These are phyloP conservation scores for Rhynchosporium secalis DNA, from an alignment of 2,329 filamentous ascomycete species.

Conservation along the genomic window DNA sequence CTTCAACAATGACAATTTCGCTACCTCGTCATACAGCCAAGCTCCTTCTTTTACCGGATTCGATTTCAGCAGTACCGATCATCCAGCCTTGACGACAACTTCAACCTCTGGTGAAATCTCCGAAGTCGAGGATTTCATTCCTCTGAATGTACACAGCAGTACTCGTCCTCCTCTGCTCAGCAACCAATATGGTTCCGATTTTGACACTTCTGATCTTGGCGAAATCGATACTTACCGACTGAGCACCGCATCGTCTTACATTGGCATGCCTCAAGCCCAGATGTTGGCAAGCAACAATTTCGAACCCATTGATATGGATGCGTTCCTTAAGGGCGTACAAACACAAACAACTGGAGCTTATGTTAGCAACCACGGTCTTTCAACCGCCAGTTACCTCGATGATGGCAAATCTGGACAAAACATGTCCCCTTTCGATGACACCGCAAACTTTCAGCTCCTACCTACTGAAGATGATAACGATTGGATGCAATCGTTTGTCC, in stretches of 20 bases:
- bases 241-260: constrained; percentile 49
- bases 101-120: constrained; percentile 68
- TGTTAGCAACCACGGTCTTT: constrained; percentile 28
- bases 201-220: constrained; percentile 43
- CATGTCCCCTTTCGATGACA: constrained; percentile 43
- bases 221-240: constrained; percentile 51
- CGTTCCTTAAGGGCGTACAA: constrained; percentile 49
- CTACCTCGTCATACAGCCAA: constrained; percentile 56
- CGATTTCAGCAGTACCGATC: constrained; percentile 56
- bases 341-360: constrained; percentile 26
- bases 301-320: constrained; percentile 54
- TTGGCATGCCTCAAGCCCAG: constrained; percentile 48
- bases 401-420: constrained; percentile 47
- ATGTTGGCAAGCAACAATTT: constrained; percentile 50
- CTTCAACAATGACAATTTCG: constrained; percentile 51
- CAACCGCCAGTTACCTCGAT: constrained; percentile 25
- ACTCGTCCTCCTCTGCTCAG: constrained; percentile 43
- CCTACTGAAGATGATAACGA: constrained; percentile 52
- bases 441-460: constrained; percentile 39
- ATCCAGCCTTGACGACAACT: constrained; percentile 55
- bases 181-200: constrained; percentile 43
- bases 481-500: constrained; percentile 44
- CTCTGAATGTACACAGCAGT: constrained; percentile 43
- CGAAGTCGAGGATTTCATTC: constrained; percentile 60
- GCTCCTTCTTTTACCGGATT: constrained; percentile 54